Conservation (phyloP, 2,329 filamentous ascomycete genomes). For the Scedosporium dehoogii region DNA sequence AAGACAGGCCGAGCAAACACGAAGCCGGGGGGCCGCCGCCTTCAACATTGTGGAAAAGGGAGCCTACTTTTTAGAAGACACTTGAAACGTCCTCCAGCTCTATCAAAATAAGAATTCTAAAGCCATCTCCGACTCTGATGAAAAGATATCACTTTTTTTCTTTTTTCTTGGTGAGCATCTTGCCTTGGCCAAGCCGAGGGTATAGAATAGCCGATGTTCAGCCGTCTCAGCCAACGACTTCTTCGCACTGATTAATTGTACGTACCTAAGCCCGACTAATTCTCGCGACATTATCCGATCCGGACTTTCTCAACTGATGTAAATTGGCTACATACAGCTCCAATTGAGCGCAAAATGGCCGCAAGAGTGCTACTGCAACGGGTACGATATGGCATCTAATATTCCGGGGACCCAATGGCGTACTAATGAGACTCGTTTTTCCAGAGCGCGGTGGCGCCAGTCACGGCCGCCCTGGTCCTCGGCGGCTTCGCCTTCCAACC, state of each 20-base stretch:
- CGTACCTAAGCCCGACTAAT: slow-evolving; percentile 8
- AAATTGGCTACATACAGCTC: slow-evolving; percentile 10
- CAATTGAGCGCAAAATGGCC: slow-evolving; percentile 48
- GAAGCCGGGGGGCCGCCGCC: slow-evolving; percentile 7
- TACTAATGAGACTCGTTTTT: slow-evolving; percentile 17
- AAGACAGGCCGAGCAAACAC: slow-evolving; percentile 1
- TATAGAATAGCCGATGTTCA: slow-evolving; percentile 8
- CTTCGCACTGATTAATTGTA: slow-evolving; percentile 3
- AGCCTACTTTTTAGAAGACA: not conserved
- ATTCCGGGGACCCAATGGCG: not conserved
- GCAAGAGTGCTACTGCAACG: slow-evolving; percentile 48
- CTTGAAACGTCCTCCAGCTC: too few species aligned
- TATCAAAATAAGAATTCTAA: too few species aligned
- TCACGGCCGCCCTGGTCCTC: slow-evolving; percentile 41
- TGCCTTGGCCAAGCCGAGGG: not conserved
- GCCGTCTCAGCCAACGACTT: slow-evolving; percentile 5
- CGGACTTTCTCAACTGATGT: slow-evolving; percentile 3
- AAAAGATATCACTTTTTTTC: too few species aligned
- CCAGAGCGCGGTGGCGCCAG: slow-evolving; percentile 42
- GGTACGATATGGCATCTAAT: slow-evolving; percentile 25
- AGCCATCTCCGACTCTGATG: too few species aligned
- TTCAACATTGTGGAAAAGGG: slow-evolving; percentile 10
- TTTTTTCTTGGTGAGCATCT: too few species aligned
- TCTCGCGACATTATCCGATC: slow-evolving; percentile 9
- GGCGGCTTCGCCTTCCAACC: slow-evolving; percentile 38